Evolutionary conservation across 2,329 filamentous ascomycete genomes (phyloP), one percentile per base, ranked within the genome.

Genomic region (Hysterium pulicare): DNA sequence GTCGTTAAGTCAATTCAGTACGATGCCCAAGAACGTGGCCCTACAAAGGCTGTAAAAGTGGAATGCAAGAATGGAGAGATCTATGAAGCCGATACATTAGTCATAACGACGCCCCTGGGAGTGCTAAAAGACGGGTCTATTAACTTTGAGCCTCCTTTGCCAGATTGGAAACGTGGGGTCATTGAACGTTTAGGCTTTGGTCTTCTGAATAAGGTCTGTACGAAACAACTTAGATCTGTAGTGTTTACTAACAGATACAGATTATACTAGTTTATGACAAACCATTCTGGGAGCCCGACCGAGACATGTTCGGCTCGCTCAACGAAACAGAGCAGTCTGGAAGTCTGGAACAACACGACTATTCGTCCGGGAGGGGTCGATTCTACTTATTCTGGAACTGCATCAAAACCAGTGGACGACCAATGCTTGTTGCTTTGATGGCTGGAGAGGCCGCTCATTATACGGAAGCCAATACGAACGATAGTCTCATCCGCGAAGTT

Each of bases 341-440:
- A 43, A 95, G 89, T 59, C 76, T 90, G 41, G 75, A 83, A 33
- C 89, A 94, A 57, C 78, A 79, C 38, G 87, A 95, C 51, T 97
- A 97, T 58, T 75, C 82, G 4, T 73, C 78, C 3, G 83, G 82
- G 47, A 82, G 91, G 40, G 91, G 91, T n/a, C 84, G 90, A 19
- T 95, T 95, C 69, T 98, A 97, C 59, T 81, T 98, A 55, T 97
- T 95, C 80, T 97, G 95, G 80, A 97, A 98, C 57, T 89, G 90
- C 41, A 85, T 90, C 46, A 87, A 89, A 54, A 95, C 88, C 3
- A 90, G 87, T 34, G 94, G 94, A 1, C 74, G 95, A 26, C 93
- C 71, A 26, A 89, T 90, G 39, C 76, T 96, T 19, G 82, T 97
- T 47, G 93, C 89, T 7, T 77, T 98, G 21, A 96, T 98, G 91